A percentile compares a stretch with the other conserved stretches of the same genome.
phyloP scores from a whole-genome alignment of 495 filamentous ascomycete genomes.

The Acidiella bohemica region DNA sequence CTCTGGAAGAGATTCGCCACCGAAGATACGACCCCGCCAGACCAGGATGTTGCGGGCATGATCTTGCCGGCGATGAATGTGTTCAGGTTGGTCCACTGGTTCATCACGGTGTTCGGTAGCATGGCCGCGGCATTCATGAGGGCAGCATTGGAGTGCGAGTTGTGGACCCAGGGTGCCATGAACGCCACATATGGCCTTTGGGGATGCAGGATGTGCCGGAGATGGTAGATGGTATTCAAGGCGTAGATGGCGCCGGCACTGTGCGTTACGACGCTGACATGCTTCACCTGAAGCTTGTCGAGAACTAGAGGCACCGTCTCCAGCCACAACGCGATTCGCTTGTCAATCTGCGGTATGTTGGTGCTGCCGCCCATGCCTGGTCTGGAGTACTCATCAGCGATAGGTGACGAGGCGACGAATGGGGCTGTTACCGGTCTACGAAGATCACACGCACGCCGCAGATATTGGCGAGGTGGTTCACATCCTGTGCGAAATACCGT shows the following conservation, averaged over 20 bases:
- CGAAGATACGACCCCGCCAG: slow-evolving; percentile 6
- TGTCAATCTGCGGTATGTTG: slow-evolving; percentile 24
- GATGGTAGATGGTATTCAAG: slow-evolving; percentile 32
- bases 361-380: slow-evolving; percentile 38
- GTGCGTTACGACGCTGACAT: slow-evolving; percentile 33
- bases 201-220: slow-evolving; percentile 31
- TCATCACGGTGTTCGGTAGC: slow-evolving; percentile 5
- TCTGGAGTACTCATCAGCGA: too few relatives aligned
- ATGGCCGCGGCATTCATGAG: slow-evolving; percentile 11
- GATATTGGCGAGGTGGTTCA: slow-evolving; percentile 7
- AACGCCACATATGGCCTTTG: slow-evolving; percentile 26
- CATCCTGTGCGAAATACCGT: slow-evolving; percentile 2
- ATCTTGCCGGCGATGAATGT: slow-evolving; percentile 9
- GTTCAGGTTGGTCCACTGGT: slow-evolving; percentile 6
- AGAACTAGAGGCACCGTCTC: slow-evolving; percentile 35
- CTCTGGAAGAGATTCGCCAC: slow-evolving; percentile 5
- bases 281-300: slow-evolving; percentile 27
- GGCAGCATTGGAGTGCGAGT: slow-evolving; percentile 26
- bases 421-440: slow-evolving; percentile 17
- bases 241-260: slow-evolving; percentile 36
- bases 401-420: too few relatives aligned
- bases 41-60: slow-evolving; percentile 1
- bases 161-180: slow-evolving; percentile 38
- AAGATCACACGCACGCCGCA: slow-evolving; percentile 16
- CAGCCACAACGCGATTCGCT: slow-evolving; percentile 32